phyloP scores from a whole-genome alignment of 495 filamentous ascomycete genomes.

The Xylaria castorea region DNA sequence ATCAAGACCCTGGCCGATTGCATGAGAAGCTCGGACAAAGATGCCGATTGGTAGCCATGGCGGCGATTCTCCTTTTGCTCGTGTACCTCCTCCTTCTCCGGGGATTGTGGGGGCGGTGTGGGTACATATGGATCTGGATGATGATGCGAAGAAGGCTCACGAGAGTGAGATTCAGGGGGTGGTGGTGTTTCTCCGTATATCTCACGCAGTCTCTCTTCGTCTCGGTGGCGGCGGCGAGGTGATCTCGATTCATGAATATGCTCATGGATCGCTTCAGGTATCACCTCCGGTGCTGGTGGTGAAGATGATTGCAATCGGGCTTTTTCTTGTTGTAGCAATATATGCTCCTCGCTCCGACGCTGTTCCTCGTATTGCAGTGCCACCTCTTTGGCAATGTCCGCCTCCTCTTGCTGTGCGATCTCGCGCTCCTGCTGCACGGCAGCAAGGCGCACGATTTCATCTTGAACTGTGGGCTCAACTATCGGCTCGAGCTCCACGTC shows the following conservation, averaged over 20 bases:
- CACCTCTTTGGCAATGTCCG: constrained; percentile 38
- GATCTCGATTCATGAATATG: constrained; percentile 13
- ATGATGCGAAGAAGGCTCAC: constrained; percentile 32
- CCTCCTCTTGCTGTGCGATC: constrained; percentile 40
- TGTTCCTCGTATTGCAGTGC: constrained; percentile 37
- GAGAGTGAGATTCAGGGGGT: constrained; percentile 27
- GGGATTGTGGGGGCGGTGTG: constrained; percentile 34
- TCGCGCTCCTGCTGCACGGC: constrained; percentile 44
- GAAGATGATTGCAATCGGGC: constrained; percentile 22
- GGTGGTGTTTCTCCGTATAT: constrained; percentile 56
- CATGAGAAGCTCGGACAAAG: constrained; percentile 65
- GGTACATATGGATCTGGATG: constrained; percentile 40
- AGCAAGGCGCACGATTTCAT: constrained; percentile 54
- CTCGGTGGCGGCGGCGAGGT: constrained; percentile 43
- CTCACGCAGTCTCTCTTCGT: constrained; percentile 59
- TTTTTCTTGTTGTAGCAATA: constrained; percentile 16
- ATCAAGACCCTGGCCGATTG: constrained; percentile 73
- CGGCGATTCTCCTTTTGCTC: constrained; percentile 28
- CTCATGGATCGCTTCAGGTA: constrained; percentile 22
- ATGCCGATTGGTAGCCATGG: constrained; percentile 44
- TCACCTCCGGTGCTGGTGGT: constrained; percentile 27
- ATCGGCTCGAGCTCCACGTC: constrained; percentile 86
- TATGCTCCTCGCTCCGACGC: constrained; percentile 26
- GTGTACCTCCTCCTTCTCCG: constrained; percentile 30
- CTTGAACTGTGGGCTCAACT: constrained; percentile 49